Base-by-base conservation (phyloP, 2,329 filamentous ascomycete genomes). In the Rhinocladiella similis region DNA sequence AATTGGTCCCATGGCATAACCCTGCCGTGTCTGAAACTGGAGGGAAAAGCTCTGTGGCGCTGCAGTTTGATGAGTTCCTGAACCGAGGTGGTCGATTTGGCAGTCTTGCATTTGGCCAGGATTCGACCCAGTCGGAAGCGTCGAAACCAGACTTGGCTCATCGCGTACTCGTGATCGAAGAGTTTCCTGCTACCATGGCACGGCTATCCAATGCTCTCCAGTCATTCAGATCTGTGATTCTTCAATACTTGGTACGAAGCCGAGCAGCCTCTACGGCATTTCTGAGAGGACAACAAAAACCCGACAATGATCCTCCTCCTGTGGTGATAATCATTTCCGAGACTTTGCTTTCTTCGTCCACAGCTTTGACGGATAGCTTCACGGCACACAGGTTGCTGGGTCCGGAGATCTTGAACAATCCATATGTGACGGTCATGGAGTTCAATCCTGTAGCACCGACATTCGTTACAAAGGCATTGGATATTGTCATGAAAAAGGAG, bases 371-470 rank as follows among this genome's bases (percentile, higher is more conserved):
- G 12, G 92, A 97, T 68, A 97, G 90, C 71, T 91, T 97, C 67
- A 99, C 94, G 1, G 91, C 91, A 0, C 90, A 97, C 74, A 85
- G 92, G 20, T 76, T 99, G 16, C 83, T 99, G 2, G 94, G 95
- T 0, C 87, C 91, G 0, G 89, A 94, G 62, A 89, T 99, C 42
- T 80, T 91, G 13, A 85, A 88, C 41, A 91, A 97, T 71, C 87
- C 90, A 0, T 86, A 87, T 13, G 86, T 91, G 1, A 85, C 83
- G 7, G 79, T 89, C 4, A 90, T 99, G 62, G 92, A 96, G 63
- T 99, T 97, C 75, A 99, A 99, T 67, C 83, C 89, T 12, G 87
- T 99, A 59, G 94, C 94, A 0, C 87, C 91, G 0, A 94, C 93
- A 0, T 83, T 93, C 41, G 82, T 99, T 66, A 81, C 85, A 12